These are phyloP conservation scores for Boletus tomentosulus DNA, from an alignment of 768 basidiomycete species.

Conservation along the genomic window DNA sequence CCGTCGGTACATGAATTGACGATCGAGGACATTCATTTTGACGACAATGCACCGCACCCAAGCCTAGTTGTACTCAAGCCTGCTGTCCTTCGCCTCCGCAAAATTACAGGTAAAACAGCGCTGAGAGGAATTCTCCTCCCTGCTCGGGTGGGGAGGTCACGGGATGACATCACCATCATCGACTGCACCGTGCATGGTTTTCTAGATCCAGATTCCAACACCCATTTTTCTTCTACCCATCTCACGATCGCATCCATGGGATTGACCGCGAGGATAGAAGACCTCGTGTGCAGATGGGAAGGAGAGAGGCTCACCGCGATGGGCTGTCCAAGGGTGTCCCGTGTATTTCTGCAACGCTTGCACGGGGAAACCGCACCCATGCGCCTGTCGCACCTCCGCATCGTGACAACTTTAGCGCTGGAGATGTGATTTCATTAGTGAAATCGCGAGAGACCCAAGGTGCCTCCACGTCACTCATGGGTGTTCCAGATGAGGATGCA, in stretches of 20 bases:
- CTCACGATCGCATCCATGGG: conserved; percentile 3
- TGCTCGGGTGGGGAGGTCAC: background rate
- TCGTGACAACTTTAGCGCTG: conserved; percentile 4
- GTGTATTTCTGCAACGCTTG: conserved; percentile 1
- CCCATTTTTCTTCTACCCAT: background rate
- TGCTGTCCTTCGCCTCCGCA: background rate
- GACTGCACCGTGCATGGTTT: conserved; percentile 4
- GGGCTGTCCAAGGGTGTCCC: conserved; percentile 1
- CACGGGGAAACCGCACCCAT: background rate
- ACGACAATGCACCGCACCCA: background rate
- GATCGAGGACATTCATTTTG: conserved; percentile 6
- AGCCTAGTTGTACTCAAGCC: background rate
- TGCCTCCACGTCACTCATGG: conserved; percentile 3
- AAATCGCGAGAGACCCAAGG: conserved; percentile 3
- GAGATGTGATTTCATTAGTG: conserved; percentile 2
- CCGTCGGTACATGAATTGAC: conserved; percentile 2
- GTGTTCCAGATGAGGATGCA: background rate
- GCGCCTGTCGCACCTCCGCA: conserved; percentile 1
- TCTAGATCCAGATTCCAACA: background rate
- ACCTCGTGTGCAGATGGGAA: conserved; percentile 6
- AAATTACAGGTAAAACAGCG: background rate
- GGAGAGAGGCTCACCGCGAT: conserved; percentile 3
- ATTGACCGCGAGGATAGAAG: background rate
- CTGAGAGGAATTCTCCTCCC: conserved; percentile 2
- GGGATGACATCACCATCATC: conserved; percentile 1